phyloP scores from a whole-genome alignment of 2,329 filamentous ascomycete genomes.

The Fusarium austroafricanum region DNA sequence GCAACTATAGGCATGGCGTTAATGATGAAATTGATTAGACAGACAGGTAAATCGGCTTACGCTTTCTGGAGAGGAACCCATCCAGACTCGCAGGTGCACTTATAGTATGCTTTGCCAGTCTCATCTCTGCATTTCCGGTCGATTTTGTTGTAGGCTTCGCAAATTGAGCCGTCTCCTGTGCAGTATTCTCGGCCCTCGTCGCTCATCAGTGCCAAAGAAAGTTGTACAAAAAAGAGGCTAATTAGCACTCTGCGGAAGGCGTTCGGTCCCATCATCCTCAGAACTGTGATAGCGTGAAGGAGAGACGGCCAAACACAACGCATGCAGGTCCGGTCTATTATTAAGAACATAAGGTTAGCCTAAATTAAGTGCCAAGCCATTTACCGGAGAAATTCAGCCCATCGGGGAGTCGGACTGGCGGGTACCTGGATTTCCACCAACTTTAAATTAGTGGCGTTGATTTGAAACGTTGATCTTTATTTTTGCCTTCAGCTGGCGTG shows the following conservation, averaged over 20 bases:
- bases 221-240: constrained; percentile 7
- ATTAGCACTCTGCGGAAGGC: background rate
- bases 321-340: background rate
- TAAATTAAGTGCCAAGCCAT: background rate
- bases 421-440: background rate
- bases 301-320: background rate
- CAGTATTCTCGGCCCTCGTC: constrained; percentile 30
- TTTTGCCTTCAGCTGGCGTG: background rate
- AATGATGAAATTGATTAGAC: background rate
- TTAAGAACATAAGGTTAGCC: background rate
- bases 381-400: background rate
- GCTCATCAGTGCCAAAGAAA: constrained; percentile 8
- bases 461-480: constrained; percentile 6
- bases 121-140: constrained; percentile 24
- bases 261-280: background rate
- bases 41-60: constrained; percentile 1
- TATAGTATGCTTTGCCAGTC: constrained; percentile 13
- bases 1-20: constrained; percentile 10
- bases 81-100: constrained; percentile 31
- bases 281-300: background rate
- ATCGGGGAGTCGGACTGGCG: too few species aligned
- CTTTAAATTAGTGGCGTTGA: constrained; percentile 11
- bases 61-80: constrained; percentile 23
- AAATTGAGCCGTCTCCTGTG: constrained; percentile 31
- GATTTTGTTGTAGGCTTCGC: constrained; percentile 18